Evolutionary conservation across 352 stramenopile genomes (phyloP), one percentile per base, ranked within the genome.

Genomic region (Thalassiosira mediterranea): DNA sequence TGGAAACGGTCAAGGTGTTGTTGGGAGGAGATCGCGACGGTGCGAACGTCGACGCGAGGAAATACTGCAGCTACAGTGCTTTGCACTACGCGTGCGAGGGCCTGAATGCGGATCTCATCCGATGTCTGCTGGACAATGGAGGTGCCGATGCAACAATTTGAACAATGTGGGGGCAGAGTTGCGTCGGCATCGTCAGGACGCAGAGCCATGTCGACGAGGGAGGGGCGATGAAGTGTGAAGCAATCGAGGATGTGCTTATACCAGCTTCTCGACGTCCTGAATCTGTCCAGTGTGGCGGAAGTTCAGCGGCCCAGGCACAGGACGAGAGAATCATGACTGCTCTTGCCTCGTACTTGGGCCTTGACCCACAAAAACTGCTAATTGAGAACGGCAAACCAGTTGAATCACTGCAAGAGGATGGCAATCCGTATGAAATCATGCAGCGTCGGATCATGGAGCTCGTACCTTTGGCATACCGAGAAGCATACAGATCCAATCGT

Each of bases 11-110:
- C 3, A 67, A 53, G 11, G 21, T 78, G n/a, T 69, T 82, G 52
- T 64, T 72, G 34, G 52, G 19, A 19, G 32, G 57, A 21, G n/a
- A n/a, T n/a, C n/a, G n/a, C n/a, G n/a, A n/a, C n/a, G 25, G 11
- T 37, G 37, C 57, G 21, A 23, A 74, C 37, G 28, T 78, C 1
- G 54, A 78, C 66, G 49, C 68, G 40, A 38, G 29, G 25, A 79
- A 77, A 21, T 82, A 77, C 51, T 72, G 63, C 52, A 62, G 62
- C 17, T 75, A 80, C 49, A 80, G 40, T 34, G 72, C 72, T 15
- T 56, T 80, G 63, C 72, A 80, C 49, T 75, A 75, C 51, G 63
- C 72, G 46, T 80, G 72, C 49, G 56, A 75, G 60, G 62, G 62
- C 37, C 65, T 80, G 56, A 75, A 80, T 47, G n/a, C 31, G 5